Base-by-base conservation (phyloP, 768 basidiomycete species). In the Mycena indigotica region DNA sequence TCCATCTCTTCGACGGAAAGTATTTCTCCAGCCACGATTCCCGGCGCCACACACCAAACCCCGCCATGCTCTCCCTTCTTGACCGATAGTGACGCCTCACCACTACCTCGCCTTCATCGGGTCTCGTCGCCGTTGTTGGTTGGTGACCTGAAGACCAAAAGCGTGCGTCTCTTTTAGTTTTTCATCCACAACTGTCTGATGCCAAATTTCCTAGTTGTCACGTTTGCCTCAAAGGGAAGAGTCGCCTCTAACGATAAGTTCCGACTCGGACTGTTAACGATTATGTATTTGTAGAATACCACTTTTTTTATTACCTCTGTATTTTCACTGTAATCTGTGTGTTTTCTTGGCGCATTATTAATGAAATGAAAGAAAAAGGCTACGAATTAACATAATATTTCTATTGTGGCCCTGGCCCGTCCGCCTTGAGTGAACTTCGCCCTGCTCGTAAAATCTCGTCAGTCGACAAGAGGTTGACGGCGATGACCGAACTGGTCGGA, bases 361-460 rank as follows among this genome's bases (percentile, higher is more conserved):
- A 50, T 44, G 46, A 28, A 48, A 28, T n/a, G n/a, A n/a, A n/a
- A n/a, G n/a, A n/a, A n/a, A n/a, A n/a, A n/a, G n/a, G 23, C 25
- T 25, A 48, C 12, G 24, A 48, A 26, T 53, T 45, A 51, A 50
- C 46, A 41, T 40, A 28, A 25, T 45, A 48, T 24, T 45, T 64
- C 68, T 75, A 80, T 68, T 79, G 77, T 13, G 6, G 41, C n/a
- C 35, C 35, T 51, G 73, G 76, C 17, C 88, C 89, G 50, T 93
- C 91, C 8, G 91, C 83, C 69, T 93, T 93, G 67, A 93, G 76
- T 50, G 91, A 93, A 72, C 89, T 92, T 56, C 92, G 88, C 30
- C 92, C 92, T 24, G 92, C 92, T 46, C 92, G 82, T 62, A 98
- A 75, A 60, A 98, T 96, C 77, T 99, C 96, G 73, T 99, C 96